These are phyloP conservation scores for Xylaria grammica DNA, from an alignment of 495 filamentous ascomycete species.

Conservation along the genomic window DNA sequence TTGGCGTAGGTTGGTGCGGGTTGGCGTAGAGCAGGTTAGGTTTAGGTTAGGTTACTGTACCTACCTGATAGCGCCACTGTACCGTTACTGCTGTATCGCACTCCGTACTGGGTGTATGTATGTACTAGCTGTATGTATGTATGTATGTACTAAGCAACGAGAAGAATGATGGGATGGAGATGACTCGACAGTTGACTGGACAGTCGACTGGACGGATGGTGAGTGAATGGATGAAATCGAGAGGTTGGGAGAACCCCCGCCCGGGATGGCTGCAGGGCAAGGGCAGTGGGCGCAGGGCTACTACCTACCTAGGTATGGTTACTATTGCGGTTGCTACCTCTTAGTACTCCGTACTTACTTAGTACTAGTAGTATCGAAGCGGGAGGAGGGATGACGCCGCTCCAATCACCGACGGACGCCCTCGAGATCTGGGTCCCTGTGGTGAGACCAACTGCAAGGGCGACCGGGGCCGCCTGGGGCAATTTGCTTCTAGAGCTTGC, in stretches of 20 bases:
- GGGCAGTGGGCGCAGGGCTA: no score
- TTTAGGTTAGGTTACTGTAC: no score
- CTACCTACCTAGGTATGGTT: neutral
- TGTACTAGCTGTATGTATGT: neutral
- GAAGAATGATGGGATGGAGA: neutral
- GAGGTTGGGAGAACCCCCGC: slow-evolving; percentile 49
- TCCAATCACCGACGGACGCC: slow-evolving; percentile 21
- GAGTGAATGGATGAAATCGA: slow-evolving; percentile 38
- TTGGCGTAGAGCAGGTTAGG: no score
- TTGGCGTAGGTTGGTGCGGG: no score
- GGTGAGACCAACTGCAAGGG: slow-evolving; percentile 26
- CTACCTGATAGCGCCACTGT: no score
- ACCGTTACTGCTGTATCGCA: no score
- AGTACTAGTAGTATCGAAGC: slow-evolving; percentile 11
- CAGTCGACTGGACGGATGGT: no score
- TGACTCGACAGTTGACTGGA: no score
- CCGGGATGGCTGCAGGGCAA: slow-evolving; percentile 23
- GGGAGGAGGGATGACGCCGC: slow-evolving; percentile 16
- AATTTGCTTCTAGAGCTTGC: slow-evolving; percentile 8
- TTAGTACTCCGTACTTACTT: no score
- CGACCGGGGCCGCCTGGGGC: slow-evolving; percentile 13
- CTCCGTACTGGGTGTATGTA: no score
- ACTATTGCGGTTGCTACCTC: no score
- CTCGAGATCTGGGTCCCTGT: slow-evolving; percentile 15
- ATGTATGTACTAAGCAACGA: neutral